phyloP scores from a whole-genome alignment of 2,329 filamentous ascomycete genomes.

The Penicillium sp. region DNA sequence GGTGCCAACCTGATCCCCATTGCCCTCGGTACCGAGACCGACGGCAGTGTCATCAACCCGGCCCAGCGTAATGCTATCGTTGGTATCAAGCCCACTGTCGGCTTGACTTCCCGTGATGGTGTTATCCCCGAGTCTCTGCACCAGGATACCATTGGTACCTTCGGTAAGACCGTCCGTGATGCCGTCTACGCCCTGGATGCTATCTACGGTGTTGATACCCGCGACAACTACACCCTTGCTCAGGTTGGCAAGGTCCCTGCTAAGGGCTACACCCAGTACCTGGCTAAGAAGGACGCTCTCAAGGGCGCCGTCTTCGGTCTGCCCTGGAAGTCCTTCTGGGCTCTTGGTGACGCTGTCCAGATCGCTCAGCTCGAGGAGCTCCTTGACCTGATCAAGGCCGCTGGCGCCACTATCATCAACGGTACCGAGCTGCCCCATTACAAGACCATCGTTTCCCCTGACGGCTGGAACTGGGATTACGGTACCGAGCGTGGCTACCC shows the following conservation, averaged over 20 bases:
- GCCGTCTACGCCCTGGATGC: constrained; percentile 66
- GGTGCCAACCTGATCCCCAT: constrained; percentile 64
- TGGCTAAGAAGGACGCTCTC: constrained; percentile 57
- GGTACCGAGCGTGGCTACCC: constrained; percentile 61
- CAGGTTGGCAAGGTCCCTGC: constrained; percentile 57
- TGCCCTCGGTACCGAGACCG: constrained; percentile 72
- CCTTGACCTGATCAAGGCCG: constrained; percentile 55
- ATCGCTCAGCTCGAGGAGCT: constrained; percentile 53
- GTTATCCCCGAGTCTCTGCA: constrained; percentile 67
- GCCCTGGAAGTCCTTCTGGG: constrained; percentile 72
- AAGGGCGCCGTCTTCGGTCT: constrained; percentile 67
- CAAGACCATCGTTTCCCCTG: constrained; percentile 61
- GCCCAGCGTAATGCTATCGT: constrained; percentile 69
- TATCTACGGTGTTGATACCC: constrained; percentile 64
- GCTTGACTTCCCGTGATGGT: constrained; percentile 64
- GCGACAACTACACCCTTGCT: constrained; percentile 66
- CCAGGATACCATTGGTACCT: constrained; percentile 68
- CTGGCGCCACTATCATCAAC: constrained; percentile 69
- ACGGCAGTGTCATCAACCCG: constrained; percentile 71
- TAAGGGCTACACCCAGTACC: constrained; percentile 58
- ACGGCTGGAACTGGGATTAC: constrained; percentile 75
- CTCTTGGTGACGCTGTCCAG: constrained; percentile 58
- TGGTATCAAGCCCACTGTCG: constrained; percentile 75
- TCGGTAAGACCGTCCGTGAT: constrained; percentile 69
- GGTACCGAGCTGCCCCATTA: constrained; percentile 67